Percentiles rank a stretch among this genome's conserved stretches.
Conservation (phyloP, 176 grass and related monocot genomes). For the Thalia dealbata region DNA sequence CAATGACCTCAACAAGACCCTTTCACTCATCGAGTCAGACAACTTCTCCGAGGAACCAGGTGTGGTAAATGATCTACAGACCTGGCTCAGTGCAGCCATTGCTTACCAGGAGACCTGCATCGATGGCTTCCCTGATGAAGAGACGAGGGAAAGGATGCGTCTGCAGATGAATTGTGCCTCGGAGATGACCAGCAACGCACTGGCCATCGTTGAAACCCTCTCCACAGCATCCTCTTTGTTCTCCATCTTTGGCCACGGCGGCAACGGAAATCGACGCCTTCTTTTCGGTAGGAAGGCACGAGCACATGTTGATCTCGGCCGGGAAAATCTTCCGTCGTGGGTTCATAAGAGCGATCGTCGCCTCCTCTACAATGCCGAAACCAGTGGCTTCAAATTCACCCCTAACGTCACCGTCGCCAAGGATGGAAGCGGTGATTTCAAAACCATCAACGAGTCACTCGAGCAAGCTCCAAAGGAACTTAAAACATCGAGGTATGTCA, state of each 20-base stretch:
- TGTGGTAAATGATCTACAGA: neutral
- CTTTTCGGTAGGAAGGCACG: no score
- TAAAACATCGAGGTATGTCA: conserved; percentile 4
- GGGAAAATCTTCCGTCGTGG: conserved; percentile 8
- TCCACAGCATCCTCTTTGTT: no score
- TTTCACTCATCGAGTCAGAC: conserved; percentile 28
- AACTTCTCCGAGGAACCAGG: conserved; percentile 17
- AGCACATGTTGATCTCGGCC: no score
- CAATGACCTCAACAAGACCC: conserved; percentile 40
- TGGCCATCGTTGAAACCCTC: conserved; percentile 9
- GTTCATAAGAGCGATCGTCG: neutral
- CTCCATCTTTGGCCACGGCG: neutral
- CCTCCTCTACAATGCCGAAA: neutral
- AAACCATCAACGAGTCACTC: neutral
- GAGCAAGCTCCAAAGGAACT: neutral
- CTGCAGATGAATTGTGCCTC: neutral
- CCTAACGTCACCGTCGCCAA: conserved; percentile 14
- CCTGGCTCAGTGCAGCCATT: conserved; percentile 7
- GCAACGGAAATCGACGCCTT: no score
- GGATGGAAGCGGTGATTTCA: conserved; percentile 19
- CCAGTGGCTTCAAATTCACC: neutral
- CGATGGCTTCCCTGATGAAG: conserved; percentile 2
- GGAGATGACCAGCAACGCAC: conserved; percentile 8
- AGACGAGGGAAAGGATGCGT: conserved; percentile 3
- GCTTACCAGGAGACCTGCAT: conserved; percentile 19